Base-by-base conservation (phyloP, 306 rosid genomes). In the Corylus americana region DNA sequence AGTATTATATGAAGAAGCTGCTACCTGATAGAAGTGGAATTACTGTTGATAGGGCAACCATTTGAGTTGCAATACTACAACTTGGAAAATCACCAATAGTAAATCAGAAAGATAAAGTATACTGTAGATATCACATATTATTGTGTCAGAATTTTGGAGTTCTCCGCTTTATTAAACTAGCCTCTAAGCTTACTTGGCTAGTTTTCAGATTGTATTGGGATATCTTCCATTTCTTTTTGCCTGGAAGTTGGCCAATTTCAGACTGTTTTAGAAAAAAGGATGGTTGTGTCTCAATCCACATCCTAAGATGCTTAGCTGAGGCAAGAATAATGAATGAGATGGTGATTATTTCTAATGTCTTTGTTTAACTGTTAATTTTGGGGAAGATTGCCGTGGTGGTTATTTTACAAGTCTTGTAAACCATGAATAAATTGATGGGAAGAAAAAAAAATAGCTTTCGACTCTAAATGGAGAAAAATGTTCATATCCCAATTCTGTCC, bases 1-100 rank as follows among this genome's bases (percentile, higher is more conserved):
- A 95, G 93, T 95, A 93, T 70, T 95, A 93, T 73, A 91, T 82
- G 87, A 95, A 95, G 91, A 87, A 86, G 81, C 90, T 95, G 71
- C 74, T 84, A 78, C 99, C 98, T 29, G 89, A 91, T 74, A 81
- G 83, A 54, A 88, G 94, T 49, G 93, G 97, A 77, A 94, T 91
- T 55, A 80, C 86, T 25, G 82, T 91, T 66, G 86, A 85, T 74
- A 84, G 81, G 57, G 74, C 80, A 70, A 64, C 77, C 82, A 31
- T 75, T 74, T 74, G 78, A 59, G 79, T 47, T 91, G 13, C 29
- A 50, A 25, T 16, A 14, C 39, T n/a, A 55, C 8, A 10, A 25
- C 27, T 67, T 42, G 72, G 50, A 42, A 67, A 39, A 18, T 67
- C 3, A 64, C 16, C 0, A 6, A 22, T 39, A 7, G 8, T 18